phyloP scores from a whole-genome alignment of 192 early-diverging fungal species.

The Chytriomyces confervae region DNA sequence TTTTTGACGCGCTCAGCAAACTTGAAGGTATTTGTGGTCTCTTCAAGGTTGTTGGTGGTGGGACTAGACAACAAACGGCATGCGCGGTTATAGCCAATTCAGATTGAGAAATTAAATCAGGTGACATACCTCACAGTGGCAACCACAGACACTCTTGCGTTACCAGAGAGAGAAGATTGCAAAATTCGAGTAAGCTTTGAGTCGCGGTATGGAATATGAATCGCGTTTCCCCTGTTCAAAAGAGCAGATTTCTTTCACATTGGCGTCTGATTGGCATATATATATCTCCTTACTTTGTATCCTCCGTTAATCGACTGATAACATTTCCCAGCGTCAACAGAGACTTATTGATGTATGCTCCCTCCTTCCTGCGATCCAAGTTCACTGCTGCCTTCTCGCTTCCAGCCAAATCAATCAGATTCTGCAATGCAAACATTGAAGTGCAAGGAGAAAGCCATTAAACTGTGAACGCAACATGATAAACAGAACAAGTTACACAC shows the following conservation, averaged over 20 bases:
- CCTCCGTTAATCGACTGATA: slow-evolving; percentile 87
- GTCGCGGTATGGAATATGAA: slow-evolving; percentile 96
- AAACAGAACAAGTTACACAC: slow-evolving; percentile 10
- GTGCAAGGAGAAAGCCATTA: slow-evolving; percentile 1
- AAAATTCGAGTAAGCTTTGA: slow-evolving; percentile 95
- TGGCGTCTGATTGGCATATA: neutral
- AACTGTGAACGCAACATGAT: neutral
- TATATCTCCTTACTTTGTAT: slow-evolving; percentile 34
- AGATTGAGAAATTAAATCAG: neutral
- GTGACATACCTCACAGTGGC: slow-evolving; percentile 71
- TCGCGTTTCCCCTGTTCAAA: slow-evolving; percentile 22
- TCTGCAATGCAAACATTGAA: slow-evolving; percentile 40
- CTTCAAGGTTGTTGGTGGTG: slow-evolving; percentile 76
- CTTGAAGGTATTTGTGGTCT: slow-evolving; percentile 91
- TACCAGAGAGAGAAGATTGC: slow-evolving; percentile 90
- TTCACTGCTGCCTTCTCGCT: slow-evolving; percentile 86
- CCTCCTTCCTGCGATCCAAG: slow-evolving; percentile 86
- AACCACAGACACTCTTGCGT: slow-evolving; percentile 87
- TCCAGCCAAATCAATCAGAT: slow-evolving; percentile 92
- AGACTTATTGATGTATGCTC: slow-evolving; percentile 94
- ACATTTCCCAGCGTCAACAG: slow-evolving; percentile 91
- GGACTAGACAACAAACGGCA: slow-evolving; percentile 57
- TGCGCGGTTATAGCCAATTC: neutral
- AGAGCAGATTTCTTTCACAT: neutral
- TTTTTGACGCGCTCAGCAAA: slow-evolving; percentile 94